These are phyloP conservation scores for Monosporozyma aerobia DNA, from an alignment of 805 yeast species.

Conservation along the genomic window DNA sequence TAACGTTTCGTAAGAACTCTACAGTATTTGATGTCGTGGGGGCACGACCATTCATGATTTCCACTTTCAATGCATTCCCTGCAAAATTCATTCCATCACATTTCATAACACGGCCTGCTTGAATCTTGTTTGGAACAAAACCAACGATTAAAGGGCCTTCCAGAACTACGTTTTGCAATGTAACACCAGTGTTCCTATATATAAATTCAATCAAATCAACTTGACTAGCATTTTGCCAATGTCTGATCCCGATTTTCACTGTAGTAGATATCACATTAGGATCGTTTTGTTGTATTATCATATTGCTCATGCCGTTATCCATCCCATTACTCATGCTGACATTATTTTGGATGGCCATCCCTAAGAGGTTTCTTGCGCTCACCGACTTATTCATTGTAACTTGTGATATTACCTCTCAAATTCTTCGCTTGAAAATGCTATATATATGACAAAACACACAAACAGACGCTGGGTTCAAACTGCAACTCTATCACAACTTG, in stretches of 20 bases:
- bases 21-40: slow-evolving; percentile 40
- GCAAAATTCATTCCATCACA: slow-evolving; percentile 80
- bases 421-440: too few species aligned
- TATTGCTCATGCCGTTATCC: slow-evolving; percentile 2
- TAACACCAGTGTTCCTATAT: slow-evolving; percentile 53
- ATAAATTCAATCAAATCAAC: slow-evolving; percentile 63
- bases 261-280: slow-evolving; percentile 14
- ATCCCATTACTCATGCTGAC: not conserved
- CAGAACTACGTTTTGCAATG: slow-evolving; percentile 43
- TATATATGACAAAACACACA: too few species aligned
- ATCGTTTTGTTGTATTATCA: not conserved
- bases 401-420: not conserved
- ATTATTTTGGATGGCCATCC: slow-evolving; percentile 1
- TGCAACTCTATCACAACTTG: too few species aligned
- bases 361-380: not conserved
- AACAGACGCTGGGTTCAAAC: too few species aligned
- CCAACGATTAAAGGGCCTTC: slow-evolving; percentile 55
- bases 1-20: slow-evolving; percentile 49
- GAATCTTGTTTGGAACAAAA: slow-evolving; percentile 42
- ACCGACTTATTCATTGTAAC: not conserved
- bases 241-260: slow-evolving; percentile 52
- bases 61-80: slow-evolving; percentile 46
- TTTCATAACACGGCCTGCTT: slow-evolving; percentile 49
- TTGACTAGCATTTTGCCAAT: slow-evolving; percentile 75
- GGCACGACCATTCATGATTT: slow-evolving; percentile 22